A percentile compares a stretch with the other conserved stretches of the same genome.
phyloP scores from a whole-genome alignment of 106 monocot species.

The Dioscorea dumetorum region DNA sequence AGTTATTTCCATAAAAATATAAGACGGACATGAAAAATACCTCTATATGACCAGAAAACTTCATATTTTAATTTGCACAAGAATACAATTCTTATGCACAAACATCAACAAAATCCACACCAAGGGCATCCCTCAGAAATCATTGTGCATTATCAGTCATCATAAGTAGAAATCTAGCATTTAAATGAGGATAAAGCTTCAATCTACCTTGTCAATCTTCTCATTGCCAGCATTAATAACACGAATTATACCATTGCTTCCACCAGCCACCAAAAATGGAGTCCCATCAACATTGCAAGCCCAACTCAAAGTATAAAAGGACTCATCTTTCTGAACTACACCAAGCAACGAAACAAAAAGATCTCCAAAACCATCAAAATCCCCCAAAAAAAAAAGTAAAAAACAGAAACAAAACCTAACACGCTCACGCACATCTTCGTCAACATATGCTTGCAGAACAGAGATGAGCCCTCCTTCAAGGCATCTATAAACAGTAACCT shows the following conservation, averaged over 20 bases:
- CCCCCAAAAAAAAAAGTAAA: background rate
- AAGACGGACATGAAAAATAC: no score
- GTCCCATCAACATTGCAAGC: conserved; percentile 78
- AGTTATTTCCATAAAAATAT: no score
- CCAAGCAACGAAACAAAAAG: background rate
- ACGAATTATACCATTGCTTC: conserved; percentile 93
- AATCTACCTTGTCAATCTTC: conserved; percentile 74
- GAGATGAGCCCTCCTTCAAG: conserved; percentile 71
- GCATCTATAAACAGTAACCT: conserved; percentile 90
- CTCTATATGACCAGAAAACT: no score
- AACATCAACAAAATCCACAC: no score
- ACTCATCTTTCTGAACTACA: conserved; percentile 63
- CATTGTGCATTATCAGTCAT: no score
- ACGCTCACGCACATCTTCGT: conserved; percentile 70
- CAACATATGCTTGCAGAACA: conserved; percentile 82
- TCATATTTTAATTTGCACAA: no score
- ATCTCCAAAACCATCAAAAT: background rate
- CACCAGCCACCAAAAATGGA: conserved; percentile 86
- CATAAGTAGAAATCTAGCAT: no score
- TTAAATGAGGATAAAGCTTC: conserved; percentile 1
- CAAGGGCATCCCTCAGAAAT: no score
- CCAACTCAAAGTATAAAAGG: conserved; percentile 86
- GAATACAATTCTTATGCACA: no score
- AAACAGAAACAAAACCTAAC: background rate
- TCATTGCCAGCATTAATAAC: conserved; percentile 80